Evolutionary conservation across 805 yeast genomes (phyloP).

Genomic region (Maudiozyma barnettii): DNA sequence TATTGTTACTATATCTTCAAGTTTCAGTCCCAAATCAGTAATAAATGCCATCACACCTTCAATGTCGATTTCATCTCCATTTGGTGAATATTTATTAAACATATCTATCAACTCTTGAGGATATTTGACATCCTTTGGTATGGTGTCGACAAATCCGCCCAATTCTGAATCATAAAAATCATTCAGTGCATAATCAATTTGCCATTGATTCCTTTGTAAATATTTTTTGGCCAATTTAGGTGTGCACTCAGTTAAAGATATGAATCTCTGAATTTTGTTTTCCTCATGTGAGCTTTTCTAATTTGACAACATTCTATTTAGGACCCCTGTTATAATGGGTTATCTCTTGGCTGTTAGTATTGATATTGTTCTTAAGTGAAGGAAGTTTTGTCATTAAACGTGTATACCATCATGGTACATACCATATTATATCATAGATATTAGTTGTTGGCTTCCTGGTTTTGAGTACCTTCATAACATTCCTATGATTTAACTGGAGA

Average conservation of each 20-base stretch:
- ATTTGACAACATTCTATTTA: too few relatives aligned
- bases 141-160: slow-evolving; percentile 11
- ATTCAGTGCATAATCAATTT: slow-evolving; percentile 24
- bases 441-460: too few relatives aligned
- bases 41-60: slow-evolving; percentile 71
- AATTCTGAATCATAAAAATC: slow-evolving; percentile 25
- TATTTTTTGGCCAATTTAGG: slow-evolving; percentile 15
- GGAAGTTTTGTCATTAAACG: too few relatives aligned
- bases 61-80: slow-evolving; percentile 43
- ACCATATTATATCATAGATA: too few relatives aligned
- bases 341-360: too few relatives aligned
- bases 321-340: too few relatives aligned
- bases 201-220: slow-evolving; percentile 20
- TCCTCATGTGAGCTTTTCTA: slow-evolving; percentile 3
- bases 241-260: slow-evolving; percentile 18
- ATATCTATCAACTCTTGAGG: slow-evolving; percentile 13
- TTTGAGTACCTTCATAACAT: too few relatives aligned
- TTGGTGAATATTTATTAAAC: slow-evolving; percentile 15
- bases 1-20: slow-evolving; percentile 67
- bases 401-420: too few relatives aligned
- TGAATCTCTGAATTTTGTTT: slow-evolving; percentile 11
- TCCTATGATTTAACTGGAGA: too few relatives aligned
- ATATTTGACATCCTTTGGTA: slow-evolving; percentile 5
- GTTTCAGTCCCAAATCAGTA: slow-evolving; percentile 54
- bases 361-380: too few relatives aligned